Evolutionary conservation across 768 basidiomycete species (phyloP), one percentile per base, ranked within the genome.

Genomic region (button mushroom (Agaricus bisporus)): DNA sequence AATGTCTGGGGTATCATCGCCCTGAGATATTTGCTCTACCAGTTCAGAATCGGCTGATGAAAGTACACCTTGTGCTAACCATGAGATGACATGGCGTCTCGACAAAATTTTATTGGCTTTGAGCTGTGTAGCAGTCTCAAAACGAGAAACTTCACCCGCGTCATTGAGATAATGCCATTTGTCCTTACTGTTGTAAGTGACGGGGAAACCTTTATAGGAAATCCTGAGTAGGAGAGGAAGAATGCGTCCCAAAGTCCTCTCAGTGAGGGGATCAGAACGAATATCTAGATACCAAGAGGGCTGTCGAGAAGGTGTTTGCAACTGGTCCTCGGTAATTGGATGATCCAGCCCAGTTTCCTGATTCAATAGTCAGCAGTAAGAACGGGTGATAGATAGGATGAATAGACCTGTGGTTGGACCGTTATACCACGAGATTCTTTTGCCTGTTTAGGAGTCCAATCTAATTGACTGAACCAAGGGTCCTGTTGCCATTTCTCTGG

Each of bases 371-470:
- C 38, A 41, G 25, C 25, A 36, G 22, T 36, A 12, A 20, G 18
- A 15, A 36, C 8, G 2, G 48, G 39, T 38, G 8, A 39, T 35
- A 9, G 58, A 61, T 29, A 29, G 64, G 61, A 56, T 60, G 61
- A 25, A 58, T 57, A 6, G 53, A 52, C 41, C 38, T 49, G 48
- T 5, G 29, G 29, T 2, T 41, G 17, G 25, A 69, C 60, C 10
- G 67, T 51, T 7, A 88, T 63, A 0, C 88, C 88, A 63, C 89
- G 74, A 8, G 85, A 83, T 65, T 83, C 82, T 36, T 80, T 78
- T 0, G 82, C 83, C 5, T 78, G 73, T 67, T 98, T 98, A 1
- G 91, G 91, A 1, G 90, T 85, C 97, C 97, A 98, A 65, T 99
- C 95, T 54, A 98, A 73, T 66, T 99, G 97, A 46, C 75, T 79